Evolutionary conservation across 2,329 filamentous ascomycete genomes (phyloP).

Genomic region (Catunica adiposa): DNA sequence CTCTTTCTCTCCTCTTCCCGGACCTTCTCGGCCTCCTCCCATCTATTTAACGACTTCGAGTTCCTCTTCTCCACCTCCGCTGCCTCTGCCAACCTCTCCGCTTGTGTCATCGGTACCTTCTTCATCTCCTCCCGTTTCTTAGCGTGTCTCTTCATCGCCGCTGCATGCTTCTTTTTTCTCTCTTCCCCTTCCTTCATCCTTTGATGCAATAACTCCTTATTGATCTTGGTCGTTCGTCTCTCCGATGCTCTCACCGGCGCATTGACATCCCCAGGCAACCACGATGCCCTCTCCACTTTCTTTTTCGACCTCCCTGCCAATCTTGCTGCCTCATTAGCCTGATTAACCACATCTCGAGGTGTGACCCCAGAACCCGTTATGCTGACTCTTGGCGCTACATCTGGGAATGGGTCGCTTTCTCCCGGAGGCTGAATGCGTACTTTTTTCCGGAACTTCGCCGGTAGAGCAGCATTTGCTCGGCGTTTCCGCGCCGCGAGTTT

Average conservation of each 20-base stretch:
- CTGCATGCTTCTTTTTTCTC: conserved; percentile 53
- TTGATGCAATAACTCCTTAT: conserved; percentile 46
- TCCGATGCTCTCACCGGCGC: conserved; percentile 42
- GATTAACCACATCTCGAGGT: conserved; percentile 19
- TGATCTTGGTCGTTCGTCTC: conserved; percentile 39
- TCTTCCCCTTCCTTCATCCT: conserved; percentile 60
- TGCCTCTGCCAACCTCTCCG: conserved; percentile 67
- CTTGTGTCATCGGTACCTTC: conserved; percentile 73
- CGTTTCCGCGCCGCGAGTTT: conserved; percentile 56
- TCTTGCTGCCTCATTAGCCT: conserved; percentile 22
- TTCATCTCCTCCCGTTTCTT: conserved; percentile 58
- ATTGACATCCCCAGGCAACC: conserved; percentile 38
- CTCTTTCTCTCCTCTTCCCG: conserved; percentile 69
- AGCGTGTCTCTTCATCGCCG: conserved; percentile 48
- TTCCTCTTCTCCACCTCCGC: conserved; percentile 72
- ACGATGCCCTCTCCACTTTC: conserved; percentile 42
- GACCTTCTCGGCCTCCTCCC: conserved; percentile 84
- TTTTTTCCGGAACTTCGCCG: conserved; percentile 55
- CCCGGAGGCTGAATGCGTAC: conserved; percentile 50
- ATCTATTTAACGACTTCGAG: conserved; percentile 75
- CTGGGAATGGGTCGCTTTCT: not conserved
- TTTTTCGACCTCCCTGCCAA: conserved; percentile 31
- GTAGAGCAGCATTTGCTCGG: conserved; percentile 50
- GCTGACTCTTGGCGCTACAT: not conserved
- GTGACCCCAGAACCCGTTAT: conserved; percentile 21